phyloP scores from a whole-genome alignment of 2,329 filamentous ascomycete genomes.

The Ciborinia camelliae region DNA sequence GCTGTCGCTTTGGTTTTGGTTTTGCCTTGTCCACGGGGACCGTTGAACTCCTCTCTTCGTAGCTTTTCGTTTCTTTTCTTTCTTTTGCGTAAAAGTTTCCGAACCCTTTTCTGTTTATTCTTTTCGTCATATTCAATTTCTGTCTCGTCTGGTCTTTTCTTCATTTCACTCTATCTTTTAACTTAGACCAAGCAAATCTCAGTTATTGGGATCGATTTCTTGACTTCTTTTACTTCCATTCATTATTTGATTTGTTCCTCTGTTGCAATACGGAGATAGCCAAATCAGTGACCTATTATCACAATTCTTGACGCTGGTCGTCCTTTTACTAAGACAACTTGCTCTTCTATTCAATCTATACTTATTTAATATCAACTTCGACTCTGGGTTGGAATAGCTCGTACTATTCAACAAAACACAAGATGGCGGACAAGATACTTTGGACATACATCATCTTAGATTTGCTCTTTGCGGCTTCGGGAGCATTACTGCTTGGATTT shows the following conservation, averaged over 20 bases:
- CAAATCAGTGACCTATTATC: neutral
- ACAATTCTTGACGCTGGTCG: conserved; percentile 34
- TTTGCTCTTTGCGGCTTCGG: conserved; percentile 50
- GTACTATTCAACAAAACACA: conserved; percentile 30
- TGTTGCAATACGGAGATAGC: neutral
- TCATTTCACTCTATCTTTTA: neutral
- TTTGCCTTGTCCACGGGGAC: too few relatives aligned
- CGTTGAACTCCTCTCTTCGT: too few relatives aligned
- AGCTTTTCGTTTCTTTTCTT: too few relatives aligned
- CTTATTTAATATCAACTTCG: neutral
- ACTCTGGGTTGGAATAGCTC: conserved; percentile 10
- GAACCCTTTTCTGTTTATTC: too few relatives aligned
- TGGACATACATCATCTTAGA: conserved; percentile 50
- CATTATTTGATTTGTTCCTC: neutral
- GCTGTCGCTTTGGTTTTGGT: too few relatives aligned
- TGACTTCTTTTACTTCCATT: neutral
- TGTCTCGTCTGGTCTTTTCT: neutral
- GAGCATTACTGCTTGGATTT: conserved; percentile 50
- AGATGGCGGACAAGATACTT: conserved; percentile 50
- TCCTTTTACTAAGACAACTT: conserved; percentile 23
- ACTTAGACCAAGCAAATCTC: neutral
- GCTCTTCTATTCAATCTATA: neutral
- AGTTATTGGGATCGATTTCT: neutral
- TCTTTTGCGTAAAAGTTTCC: too few relatives aligned
- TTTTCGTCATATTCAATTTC: neutral